Conservation (phyloP, 2,329 filamentous ascomycete species). For the Ceratocystis lukuohia region DNA sequence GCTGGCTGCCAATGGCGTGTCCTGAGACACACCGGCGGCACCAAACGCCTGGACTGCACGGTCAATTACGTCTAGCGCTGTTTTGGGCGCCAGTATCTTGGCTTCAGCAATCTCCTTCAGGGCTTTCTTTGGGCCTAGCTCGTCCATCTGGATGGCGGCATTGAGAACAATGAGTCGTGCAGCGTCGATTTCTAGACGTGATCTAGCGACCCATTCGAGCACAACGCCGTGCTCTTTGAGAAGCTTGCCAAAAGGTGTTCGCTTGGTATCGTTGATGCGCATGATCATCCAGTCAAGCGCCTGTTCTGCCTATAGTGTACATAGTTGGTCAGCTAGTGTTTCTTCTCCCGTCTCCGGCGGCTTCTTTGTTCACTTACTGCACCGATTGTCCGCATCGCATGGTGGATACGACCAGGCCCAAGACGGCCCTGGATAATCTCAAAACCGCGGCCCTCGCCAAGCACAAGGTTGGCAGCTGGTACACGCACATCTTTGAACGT, state of each 20-base stretch:
- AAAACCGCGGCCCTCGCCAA: conserved; percentile 87
- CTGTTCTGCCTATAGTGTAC: conserved; percentile 50
- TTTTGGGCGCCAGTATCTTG: conserved; percentile 79
- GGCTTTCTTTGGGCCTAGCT: conserved; percentile 73
- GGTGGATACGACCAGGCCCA: conserved; percentile 90
- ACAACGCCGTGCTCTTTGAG: conserved; percentile 85
- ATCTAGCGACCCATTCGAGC: conserved; percentile 85
- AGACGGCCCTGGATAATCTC: conserved; percentile 97
- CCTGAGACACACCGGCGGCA: conserved; percentile 80
- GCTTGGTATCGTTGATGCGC: conserved; percentile 80
- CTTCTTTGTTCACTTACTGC: conserved; percentile 38
- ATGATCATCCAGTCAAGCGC: conserved; percentile 92
- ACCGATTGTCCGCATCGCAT: conserved; percentile 91
- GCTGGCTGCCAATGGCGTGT: conserved; percentile 78
- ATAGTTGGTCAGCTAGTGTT: conserved; percentile 7
- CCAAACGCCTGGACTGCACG: conserved; percentile 88
- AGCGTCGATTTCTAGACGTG: conserved; percentile 85
- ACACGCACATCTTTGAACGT: conserved; percentile 82
- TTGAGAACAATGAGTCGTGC: conserved; percentile 84
- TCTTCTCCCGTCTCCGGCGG: neutral
- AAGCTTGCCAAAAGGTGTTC: conserved; percentile 82
- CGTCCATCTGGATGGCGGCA: conserved; percentile 89
- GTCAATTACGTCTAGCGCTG: conserved; percentile 77
- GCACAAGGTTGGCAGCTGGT: conserved; percentile 67
- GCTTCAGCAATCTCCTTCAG: conserved; percentile 90